phyloP scores from a whole-genome alignment of 129 eudicot genomes.

The Kitagawia praeruptora region DNA sequence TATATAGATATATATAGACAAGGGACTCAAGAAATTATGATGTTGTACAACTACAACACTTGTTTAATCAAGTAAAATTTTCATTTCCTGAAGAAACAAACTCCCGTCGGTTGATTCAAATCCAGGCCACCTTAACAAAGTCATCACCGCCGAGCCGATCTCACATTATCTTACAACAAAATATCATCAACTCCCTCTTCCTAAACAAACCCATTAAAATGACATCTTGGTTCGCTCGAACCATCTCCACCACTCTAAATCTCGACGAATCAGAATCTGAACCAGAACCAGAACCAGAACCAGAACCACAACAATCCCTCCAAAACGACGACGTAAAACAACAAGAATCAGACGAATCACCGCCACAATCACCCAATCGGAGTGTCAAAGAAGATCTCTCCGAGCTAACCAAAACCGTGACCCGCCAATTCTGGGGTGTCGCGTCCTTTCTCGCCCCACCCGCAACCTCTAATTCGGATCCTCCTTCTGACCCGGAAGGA shows the following conservation, averaged over 20 bases:
- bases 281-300: conserved; percentile 7
- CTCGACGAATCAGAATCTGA: conserved; percentile 31
- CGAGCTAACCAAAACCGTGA: conserved; percentile 77
- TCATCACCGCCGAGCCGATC: conserved; percentile 30
- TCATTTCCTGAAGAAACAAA: not conserved
- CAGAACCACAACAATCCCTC: not conserved
- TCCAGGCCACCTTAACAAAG: not conserved
- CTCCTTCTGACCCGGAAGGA: conserved; percentile 9
- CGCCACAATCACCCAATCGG: conserved; percentile 30
- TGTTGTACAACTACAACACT: too few relatives aligned
- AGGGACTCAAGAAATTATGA: too few relatives aligned
- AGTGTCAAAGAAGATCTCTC: conserved; percentile 88
- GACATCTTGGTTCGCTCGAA: conserved; percentile 85
- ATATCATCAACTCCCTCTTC: too few relatives aligned
- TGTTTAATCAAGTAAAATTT: too few relatives aligned
- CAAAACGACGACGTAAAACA: not conserved
- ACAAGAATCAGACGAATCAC: not conserved
- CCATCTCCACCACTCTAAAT: conserved; percentile 70
- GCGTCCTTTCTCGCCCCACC: conserved; percentile 84
- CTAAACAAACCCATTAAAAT: conserved; percentile 20
- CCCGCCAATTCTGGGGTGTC: conserved; percentile 95
- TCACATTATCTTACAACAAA: not conserved
- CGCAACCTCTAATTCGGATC: conserved; percentile 9
- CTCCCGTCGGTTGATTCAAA: not conserved
- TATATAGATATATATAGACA: too few relatives aligned